Evolutionary conservation across 768 basidiomycete species (phyloP), one percentile per base, ranked within the genome.

Genomic region (Lentinula boryana): DNA sequence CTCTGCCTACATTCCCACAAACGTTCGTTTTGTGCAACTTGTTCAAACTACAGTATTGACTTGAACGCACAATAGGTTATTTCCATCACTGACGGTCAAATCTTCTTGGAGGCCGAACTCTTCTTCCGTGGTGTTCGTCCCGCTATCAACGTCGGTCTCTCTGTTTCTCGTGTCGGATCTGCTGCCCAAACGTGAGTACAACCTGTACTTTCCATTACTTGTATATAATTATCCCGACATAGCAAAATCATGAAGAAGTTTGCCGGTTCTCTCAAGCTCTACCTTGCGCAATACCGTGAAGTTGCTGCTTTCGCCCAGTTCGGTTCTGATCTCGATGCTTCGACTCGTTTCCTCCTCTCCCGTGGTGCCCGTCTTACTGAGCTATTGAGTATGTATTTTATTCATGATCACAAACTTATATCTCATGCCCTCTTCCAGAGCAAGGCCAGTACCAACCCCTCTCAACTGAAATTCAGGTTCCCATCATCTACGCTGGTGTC

Each of bases 91-190:
- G 96, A 99, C 71, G 97, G 97, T 71, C 95, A 98, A 78, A 96
- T 97, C 79, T 98, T 98, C 91, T 91, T 98, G 90, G 96, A 98
- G 77, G 95, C 96, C 70, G 96, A 98, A 76, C 89, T 98, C 73
- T 99, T 99, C 95, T 98, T 99, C 95, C 95, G 97, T 83, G 97
- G 97, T 87, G 91, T 98, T 68, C 93, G 96, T 74, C 96, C 97
- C 58, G 97, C 97, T 67, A 98, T 98, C 78, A 98, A 98, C 81
- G 97, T 99, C 83, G 97, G 97, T 95, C 93, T 98, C 64, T 99
- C 97, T 62, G 97, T 99, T 67, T 99, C 97, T 64, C 97, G 97
- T 86, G 97, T 99, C 81, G 97, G 97, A 71, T 98, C 96, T 50
- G 96, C 97, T 71, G 97, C 97, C 71, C 97, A 99, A 82, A 98